These are phyloP conservation scores for Streptanthus diversifolius DNA, from an alignment of 345 rosid species.

Conservation along the genomic window DNA sequence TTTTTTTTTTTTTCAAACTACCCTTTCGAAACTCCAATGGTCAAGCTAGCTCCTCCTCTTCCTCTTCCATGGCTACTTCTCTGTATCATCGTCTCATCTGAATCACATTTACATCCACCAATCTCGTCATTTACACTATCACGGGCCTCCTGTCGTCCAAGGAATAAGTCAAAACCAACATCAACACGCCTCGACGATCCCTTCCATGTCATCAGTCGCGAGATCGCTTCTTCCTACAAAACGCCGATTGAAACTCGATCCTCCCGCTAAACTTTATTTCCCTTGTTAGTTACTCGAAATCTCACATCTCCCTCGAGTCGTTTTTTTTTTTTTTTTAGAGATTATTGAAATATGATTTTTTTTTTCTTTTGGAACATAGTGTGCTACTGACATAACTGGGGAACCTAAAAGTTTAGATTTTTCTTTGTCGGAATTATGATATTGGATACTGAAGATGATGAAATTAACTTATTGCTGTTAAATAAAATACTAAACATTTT, in stretches of 20 bases:
- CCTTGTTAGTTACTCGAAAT: constrained; percentile 51
- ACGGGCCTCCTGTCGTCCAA: constrained; percentile 37
- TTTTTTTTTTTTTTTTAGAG: neutral
- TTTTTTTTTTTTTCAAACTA: constrained; percentile 39
- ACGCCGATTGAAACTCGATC: constrained; percentile 87
- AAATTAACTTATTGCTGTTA: neutral
- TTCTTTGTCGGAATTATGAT: neutral
- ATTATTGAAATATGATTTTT: neutral
- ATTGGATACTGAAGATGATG: constrained; percentile 11
- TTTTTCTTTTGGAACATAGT: neutral
- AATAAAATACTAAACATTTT: neutral
- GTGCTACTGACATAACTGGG: neutral
- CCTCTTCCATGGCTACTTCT: constrained; percentile 24
- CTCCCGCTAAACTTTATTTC: constrained; percentile 72
- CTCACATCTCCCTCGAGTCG: no score
- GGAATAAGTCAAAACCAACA: constrained; percentile 45
- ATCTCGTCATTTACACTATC: constrained; percentile 26
- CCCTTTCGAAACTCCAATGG: constrained; percentile 53
- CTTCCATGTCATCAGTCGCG: constrained; percentile 72
- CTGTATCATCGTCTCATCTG: constrained; percentile 9
- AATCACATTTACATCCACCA: constrained; percentile 36
- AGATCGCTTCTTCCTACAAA: constrained; percentile 67
- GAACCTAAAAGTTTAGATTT: neutral
- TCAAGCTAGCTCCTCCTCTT: constrained; percentile 3
- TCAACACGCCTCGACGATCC: constrained; percentile 19